Evolutionary conservation across 345 rosid species (phyloP), one percentile per base, ranked within the genome.

Genomic region (Limnanthes douglasii): DNA sequence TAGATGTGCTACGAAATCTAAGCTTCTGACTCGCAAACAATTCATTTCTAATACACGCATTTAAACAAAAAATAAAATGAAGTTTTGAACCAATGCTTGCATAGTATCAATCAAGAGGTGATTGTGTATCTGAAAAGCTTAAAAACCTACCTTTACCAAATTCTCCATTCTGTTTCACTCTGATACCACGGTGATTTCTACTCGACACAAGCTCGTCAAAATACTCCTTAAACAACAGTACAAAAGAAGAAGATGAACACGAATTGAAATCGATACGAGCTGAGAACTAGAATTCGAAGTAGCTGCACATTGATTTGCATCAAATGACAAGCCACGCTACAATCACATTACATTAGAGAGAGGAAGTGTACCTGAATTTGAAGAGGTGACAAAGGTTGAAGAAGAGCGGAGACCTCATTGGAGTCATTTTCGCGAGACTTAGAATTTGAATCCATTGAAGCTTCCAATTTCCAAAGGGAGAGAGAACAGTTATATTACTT

Each of bases 61-160:
- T 30, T 6, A 4, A 6, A n/a, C 11, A 30, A 11, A 18, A 31
- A 11, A 31, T 0, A 3, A 18, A 37, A 18, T 3, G 11, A 8
- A 8, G 30, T 11, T 1, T 26, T 4, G 2, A n/a, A n/a, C n/a
- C n/a, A n/a, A n/a, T n/a, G n/a, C n/a, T n/a, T n/a, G n/a, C n/a
- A n/a, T n/a, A n/a, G n/a, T n/a, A n/a, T n/a, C n/a, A n/a, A n/a
- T n/a, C n/a, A n/a, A n/a, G n/a, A n/a, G n/a, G n/a, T n/a, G n/a
- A n/a, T n/a, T n/a, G n/a, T n/a, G n/a, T n/a, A n/a, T n/a, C n/a
- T n/a, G n/a, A n/a, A n/a, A n/a, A n/a, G n/a, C n/a, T n/a, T 17
- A 28, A 8, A 37, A 10, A n/a, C 14, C n/a, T 18, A 78, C 95
- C 95, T 49, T 78, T 88, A 16, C 81, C 88, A 14, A 21, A 48